Evolutionary conservation across 495 filamentous ascomycete genomes (phyloP).

Genomic region (Chaetomium tenue): DNA sequence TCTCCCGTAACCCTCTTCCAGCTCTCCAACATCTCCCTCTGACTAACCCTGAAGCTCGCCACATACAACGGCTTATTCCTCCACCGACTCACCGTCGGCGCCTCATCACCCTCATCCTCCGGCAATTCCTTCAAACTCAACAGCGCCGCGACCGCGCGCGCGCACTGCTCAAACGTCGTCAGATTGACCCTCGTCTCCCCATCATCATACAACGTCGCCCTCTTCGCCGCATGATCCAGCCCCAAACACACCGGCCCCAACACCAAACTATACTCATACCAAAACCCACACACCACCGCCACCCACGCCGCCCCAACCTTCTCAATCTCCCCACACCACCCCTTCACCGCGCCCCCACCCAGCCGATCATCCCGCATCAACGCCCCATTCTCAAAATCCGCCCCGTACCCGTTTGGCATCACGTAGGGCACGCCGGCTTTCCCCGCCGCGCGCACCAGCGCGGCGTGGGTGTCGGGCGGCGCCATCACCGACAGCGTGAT

Average conservation of each 20-base stretch:
- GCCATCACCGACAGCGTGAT: constrained; percentile 50
- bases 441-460: constrained; percentile 59
- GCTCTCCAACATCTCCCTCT: constrained; percentile 50
- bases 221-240: constrained; percentile 35
- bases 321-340: constrained; percentile 37
- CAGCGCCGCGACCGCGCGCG: constrained; percentile 42
- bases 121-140: constrained; percentile 36
- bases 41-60: constrained; percentile 44
- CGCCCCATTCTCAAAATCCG: constrained; percentile 29
- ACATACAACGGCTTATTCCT: constrained; percentile 45
- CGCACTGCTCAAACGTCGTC: constrained; percentile 45
- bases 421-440: constrained; percentile 60
- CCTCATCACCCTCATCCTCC: constrained; percentile 42
- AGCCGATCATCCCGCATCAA: constrained; percentile 30
- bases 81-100: constrained; percentile 25
- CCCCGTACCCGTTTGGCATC: constrained; percentile 59
- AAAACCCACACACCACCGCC: constrained; percentile 44
- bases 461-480: constrained; percentile 38
- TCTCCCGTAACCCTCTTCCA: constrained; percentile 54
- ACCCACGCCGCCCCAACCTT: constrained; percentile 39
- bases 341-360: background rate
- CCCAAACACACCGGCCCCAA: constrained; percentile 29
- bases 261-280: constrained; percentile 48
- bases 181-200: constrained; percentile 37
- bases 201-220: constrained; percentile 38